Evolutionary conservation across 2,329 filamentous ascomycete genomes (phyloP).

Genomic region (Exophiala bonariae): DNA sequence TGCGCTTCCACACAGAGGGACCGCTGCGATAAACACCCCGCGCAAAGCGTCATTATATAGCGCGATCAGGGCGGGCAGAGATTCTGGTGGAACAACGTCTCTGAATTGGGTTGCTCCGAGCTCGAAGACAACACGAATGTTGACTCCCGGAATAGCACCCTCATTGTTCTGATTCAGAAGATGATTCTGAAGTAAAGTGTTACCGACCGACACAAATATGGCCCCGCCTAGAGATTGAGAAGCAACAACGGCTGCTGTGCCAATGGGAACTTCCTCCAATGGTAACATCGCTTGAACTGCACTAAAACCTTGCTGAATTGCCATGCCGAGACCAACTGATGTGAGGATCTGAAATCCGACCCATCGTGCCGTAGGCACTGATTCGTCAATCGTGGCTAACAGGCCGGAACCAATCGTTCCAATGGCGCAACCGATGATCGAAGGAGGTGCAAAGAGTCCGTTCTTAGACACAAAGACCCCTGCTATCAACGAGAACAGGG

Average conservation of each 20-base stretch:
- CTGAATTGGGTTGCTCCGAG: conserved; percentile 21
- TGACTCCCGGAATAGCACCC: conserved; percentile 14
- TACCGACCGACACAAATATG: conserved; percentile 27
- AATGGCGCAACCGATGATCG: conserved; percentile 28
- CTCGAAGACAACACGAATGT: conserved; percentile 17
- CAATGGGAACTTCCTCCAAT: conserved; percentile 23
- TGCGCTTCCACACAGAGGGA: conserved; percentile 17
- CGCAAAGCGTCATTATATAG: conserved; percentile 22
- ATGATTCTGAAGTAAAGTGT: conserved; percentile 25
- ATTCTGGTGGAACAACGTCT: conserved; percentile 10
- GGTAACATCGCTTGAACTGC: conserved; percentile 25
- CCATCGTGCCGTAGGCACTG: conserved; percentile 26
- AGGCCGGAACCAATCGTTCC: conserved; percentile 28
- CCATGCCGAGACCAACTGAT: conserved; percentile 28
- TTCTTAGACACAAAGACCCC: conserved; percentile 24
- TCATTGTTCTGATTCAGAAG: conserved; percentile 12
- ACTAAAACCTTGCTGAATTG: conserved; percentile 23
- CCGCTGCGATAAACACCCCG: conserved; percentile 19
- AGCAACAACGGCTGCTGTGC: conserved; percentile 23
- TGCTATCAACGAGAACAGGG: conserved; percentile 14
- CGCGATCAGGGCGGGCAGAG: conserved; percentile 15
- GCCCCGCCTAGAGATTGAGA: conserved; percentile 26
- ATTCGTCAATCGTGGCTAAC: conserved; percentile 24
- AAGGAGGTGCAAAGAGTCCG: conserved; percentile 28
- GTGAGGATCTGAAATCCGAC: conserved; percentile 31